Conservation (phyloP, 768 basidiomycete species). For the Calocybe gangraenosa region DNA sequence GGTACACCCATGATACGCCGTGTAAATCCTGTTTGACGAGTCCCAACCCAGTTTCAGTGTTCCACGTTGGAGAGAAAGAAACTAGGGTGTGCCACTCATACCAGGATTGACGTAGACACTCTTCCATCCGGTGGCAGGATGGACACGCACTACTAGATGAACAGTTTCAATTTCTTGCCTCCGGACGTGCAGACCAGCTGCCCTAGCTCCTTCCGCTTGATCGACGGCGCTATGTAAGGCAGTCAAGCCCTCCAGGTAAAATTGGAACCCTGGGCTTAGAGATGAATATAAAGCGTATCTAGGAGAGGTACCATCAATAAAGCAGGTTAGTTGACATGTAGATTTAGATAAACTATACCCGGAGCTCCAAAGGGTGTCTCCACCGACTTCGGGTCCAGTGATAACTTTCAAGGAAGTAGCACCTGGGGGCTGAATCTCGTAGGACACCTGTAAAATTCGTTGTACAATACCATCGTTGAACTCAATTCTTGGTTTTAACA, state of each 20-base stretch:
- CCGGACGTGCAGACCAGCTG: conserved; percentile 66
- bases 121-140: conserved; percentile 85
- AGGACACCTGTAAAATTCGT: conserved; percentile 45
- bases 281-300: conserved; percentile 85
- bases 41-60: too few relatives aligned
- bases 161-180: conserved; percentile 64
- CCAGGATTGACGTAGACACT: conserved; percentile 79
- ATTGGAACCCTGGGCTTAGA: conserved; percentile 69
- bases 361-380: conserved; percentile 80
- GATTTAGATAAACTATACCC: conserved; percentile 40
- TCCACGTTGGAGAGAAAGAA: background rate
- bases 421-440: conserved; percentile 80
- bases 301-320: background rate
- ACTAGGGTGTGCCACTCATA: conserved; percentile 14
- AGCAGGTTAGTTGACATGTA: background rate
- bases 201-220: conserved; percentile 72
- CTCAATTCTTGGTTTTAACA: conserved; percentile 2
- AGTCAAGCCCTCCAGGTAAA: conserved; percentile 67
- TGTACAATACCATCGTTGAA: background rate
- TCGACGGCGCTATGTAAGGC: conserved; percentile 76
- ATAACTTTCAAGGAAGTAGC: conserved; percentile 74
- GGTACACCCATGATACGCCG: conserved; percentile 75
- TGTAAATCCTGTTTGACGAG: conserved; percentile 56
- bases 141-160: conserved; percentile 81
- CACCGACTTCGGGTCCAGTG: conserved; percentile 65